Evolutionary conservation across 2,329 filamentous ascomycete genomes (phyloP).

Genomic region (Albifimbria verrucaria): DNA sequence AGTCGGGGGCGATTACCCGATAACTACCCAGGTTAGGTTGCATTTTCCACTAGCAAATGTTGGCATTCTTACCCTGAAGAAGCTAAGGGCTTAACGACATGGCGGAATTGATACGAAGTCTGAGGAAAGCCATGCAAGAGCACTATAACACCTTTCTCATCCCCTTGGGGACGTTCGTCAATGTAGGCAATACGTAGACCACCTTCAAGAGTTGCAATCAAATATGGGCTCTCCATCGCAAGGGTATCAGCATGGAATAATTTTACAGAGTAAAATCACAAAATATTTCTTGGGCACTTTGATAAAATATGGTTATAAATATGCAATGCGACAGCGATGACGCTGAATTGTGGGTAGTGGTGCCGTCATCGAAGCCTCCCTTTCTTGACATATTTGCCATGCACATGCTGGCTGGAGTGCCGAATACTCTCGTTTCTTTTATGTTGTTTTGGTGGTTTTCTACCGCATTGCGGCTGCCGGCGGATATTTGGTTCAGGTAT

Average conservation of each 20-base stretch:
- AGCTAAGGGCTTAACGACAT: slow-evolving; percentile 31
- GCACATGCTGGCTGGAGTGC: no score
- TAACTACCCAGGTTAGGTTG: neutral
- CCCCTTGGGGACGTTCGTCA: neutral
- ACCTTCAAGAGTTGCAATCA: neutral
- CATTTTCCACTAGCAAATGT: neutral
- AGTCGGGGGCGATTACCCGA: slow-evolving; percentile 37
- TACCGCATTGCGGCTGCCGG: no score
- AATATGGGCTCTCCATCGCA: neutral
- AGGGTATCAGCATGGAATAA: neutral
- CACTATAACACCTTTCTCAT: slow-evolving; percentile 29
- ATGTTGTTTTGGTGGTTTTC: no score
- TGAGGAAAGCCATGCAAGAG: slow-evolving; percentile 46
- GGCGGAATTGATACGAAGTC: slow-evolving; percentile 41
- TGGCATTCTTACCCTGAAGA: slow-evolving; percentile 30
- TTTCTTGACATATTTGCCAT: no score
- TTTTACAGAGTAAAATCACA: neutral
- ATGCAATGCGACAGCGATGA: slow-evolving; percentile 2
- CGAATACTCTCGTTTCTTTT: no score
- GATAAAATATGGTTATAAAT: neutral
- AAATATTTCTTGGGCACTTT: neutral
- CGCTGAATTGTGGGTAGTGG: neutral
- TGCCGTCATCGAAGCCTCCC: no score
- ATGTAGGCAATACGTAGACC: slow-evolving; percentile 1
- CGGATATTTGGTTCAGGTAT: no score